phyloP scores from a whole-genome alignment of 2,329 filamentous ascomycete species.

The Fusarium continuum region DNA sequence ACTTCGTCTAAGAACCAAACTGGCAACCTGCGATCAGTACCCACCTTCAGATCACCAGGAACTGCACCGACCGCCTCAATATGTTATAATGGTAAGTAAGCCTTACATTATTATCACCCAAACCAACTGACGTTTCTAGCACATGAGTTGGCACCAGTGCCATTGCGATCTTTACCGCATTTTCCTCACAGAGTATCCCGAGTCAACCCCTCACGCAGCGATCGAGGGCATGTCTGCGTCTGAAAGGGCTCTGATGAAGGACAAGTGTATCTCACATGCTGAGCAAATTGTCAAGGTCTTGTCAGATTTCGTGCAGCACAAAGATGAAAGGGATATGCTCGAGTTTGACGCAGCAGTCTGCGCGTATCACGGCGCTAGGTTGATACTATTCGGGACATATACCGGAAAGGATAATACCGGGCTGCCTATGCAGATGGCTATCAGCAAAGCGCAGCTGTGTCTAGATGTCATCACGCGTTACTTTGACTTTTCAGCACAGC shows the following conservation, averaged over 20 bases:
- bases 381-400: conserved; percentile 49
- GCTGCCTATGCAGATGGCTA: conserved; percentile 41
- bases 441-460: conserved; percentile 40
- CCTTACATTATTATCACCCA: rapidly evolving
- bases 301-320: conserved; percentile 48
- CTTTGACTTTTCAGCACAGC: conserved; percentile 43
- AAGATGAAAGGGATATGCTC: conserved; percentile 44
- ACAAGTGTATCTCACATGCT: conserved; percentile 51
- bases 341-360: conserved; percentile 56
- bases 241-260: conserved; percentile 39
- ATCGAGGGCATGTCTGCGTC: conserved; percentile 43
- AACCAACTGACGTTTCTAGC: conserved; percentile 12
- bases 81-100: conserved; percentile 35
- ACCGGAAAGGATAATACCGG: conserved; percentile 40
- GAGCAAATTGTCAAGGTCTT: conserved; percentile 49
- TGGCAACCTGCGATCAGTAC: conserved; percentile 37
- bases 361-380: conserved; percentile 53
- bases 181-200: conserved; percentile 53
- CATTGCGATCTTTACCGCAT: conserved; percentile 57
- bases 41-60: conserved; percentile 29
- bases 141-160: conserved; percentile 52
- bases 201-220: conserved; percentile 50
- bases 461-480: conserved; percentile 40
- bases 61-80: conserved; percentile 31
- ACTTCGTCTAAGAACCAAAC: conserved; percentile 32